These are phyloP conservation scores for Candida manassasensis DNA, from an alignment of 805 yeast species.

Conservation along the genomic window DNA sequence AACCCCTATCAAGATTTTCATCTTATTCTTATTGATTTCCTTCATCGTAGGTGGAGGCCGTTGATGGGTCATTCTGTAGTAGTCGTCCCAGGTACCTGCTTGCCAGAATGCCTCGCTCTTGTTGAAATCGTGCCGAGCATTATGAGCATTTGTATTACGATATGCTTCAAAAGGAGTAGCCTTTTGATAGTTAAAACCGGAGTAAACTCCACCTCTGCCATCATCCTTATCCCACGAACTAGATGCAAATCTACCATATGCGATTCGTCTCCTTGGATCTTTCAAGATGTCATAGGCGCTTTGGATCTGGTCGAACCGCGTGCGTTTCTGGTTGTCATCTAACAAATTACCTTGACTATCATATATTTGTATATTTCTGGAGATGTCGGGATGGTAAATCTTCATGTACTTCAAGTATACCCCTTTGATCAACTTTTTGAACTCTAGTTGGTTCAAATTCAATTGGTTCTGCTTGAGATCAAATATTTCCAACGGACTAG, in stretches of 20 bases:
- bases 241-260: slow-evolving; percentile 22
- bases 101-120: slow-evolving; percentile 48
- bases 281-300: slow-evolving; percentile 39
- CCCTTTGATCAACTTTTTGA: slow-evolving; percentile 42
- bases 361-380: slow-evolving; percentile 19
- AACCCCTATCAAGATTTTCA: slow-evolving; percentile 35
- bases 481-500: slow-evolving; percentile 72
- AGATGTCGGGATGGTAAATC: slow-evolving; percentile 76
- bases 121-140: slow-evolving; percentile 25
- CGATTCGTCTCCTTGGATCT: slow-evolving; percentile 45
- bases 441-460: slow-evolving; percentile 41
- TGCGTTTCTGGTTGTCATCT: slow-evolving; percentile 26
- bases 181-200: slow-evolving; percentile 12
- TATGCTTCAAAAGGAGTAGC: slow-evolving; percentile 25
- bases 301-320: slow-evolving; percentile 28
- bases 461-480: slow-evolving; percentile 27
- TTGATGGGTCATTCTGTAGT: slow-evolving; percentile 39
- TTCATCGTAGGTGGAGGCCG: slow-evolving; percentile 37
- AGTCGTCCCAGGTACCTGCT: slow-evolving; percentile 65
- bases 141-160: slow-evolving; percentile 35
- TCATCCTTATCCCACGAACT: slow-evolving; percentile 25
- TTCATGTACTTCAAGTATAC: slow-evolving; percentile 48
- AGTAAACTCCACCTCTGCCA: slow-evolving; percentile 8
- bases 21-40: slow-evolving; percentile 39
- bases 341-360: slow-evolving; percentile 25